Conservation (phyloP, 176 grass and related monocot species). For the Carex parvula region DNA sequence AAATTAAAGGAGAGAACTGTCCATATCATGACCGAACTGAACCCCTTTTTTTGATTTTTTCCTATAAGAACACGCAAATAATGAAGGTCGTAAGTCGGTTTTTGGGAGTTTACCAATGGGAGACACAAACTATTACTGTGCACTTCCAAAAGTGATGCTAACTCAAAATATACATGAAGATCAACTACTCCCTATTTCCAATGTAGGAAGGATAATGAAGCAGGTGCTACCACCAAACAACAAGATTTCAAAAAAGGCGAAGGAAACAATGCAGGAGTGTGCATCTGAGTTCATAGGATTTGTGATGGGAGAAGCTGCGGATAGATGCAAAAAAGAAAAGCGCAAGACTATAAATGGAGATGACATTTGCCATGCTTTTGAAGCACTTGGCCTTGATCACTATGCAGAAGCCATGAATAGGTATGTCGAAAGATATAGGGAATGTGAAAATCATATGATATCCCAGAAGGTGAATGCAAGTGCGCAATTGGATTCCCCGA, state of each 20-base stretch:
- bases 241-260: conserved; percentile 69
- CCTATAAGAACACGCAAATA: conserved; percentile 6
- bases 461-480: conserved; percentile 17
- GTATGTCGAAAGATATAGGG: conserved; percentile 68
- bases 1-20: too few relatives aligned
- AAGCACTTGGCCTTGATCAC: conserved; percentile 58
- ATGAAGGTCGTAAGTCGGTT: background rate
- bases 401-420: conserved; percentile 67
- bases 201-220: conserved; percentile 77
- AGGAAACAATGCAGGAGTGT: conserved; percentile 79
- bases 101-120: background rate
- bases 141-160: background rate
- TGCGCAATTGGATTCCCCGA: conserved; percentile 37
- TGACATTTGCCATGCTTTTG: conserved; percentile 65
- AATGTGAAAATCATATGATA: conserved; percentile 44
- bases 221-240: conserved; percentile 46
- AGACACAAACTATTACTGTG: background rate
- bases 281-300: conserved; percentile 77
- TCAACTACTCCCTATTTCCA: conserved; percentile 60
- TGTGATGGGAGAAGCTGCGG: conserved; percentile 66
- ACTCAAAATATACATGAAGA: conserved; percentile 14
- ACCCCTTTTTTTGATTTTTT: background rate
- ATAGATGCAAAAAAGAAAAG: conserved; percentile 53
- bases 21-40: background rate
- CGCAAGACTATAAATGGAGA: conserved; percentile 81